These are phyloP conservation scores for Mortierella polycephala DNA, from an alignment of 371 early-diverging fungal genomes.

Conservation along the genomic window DNA sequence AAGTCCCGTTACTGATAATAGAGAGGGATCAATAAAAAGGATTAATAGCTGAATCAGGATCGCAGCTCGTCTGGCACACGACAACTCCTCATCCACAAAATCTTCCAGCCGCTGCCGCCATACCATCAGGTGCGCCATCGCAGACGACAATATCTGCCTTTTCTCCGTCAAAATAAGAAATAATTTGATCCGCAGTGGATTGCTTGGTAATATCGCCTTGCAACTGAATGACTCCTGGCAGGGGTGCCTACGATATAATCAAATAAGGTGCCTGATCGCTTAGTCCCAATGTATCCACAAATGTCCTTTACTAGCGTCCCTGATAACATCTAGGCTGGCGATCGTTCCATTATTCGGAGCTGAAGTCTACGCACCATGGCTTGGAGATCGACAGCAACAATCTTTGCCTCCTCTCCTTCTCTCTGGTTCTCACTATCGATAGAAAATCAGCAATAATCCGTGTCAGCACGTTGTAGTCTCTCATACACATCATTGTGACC, in stretches of 20 bases:
- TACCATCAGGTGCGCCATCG: constrained; percentile 99
- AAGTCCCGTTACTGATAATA: constrained; percentile 87
- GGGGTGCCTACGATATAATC: constrained; percentile 74
- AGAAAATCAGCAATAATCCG: background rate
- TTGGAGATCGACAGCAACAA: constrained; percentile 99
- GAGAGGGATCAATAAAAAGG: background rate
- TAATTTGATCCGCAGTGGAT: constrained; percentile 91
- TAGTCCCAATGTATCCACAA: no score
- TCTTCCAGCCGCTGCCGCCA: background rate
- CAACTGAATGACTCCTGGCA: constrained; percentile 92
- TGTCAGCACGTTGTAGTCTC: no score
- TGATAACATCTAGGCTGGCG: no score
- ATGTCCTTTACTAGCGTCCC: no score
- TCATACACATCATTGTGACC: no score
- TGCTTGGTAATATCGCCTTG: constrained; percentile 99
- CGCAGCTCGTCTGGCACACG: background rate
- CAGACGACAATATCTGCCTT: constrained; percentile 96
- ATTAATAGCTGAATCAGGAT: background rate
- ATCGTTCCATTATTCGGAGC: background rate
- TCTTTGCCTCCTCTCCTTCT: constrained; percentile 75
- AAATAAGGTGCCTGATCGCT: background rate
- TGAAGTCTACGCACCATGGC: constrained; percentile 78
- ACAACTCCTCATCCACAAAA: background rate
- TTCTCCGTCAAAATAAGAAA: constrained; percentile 87
- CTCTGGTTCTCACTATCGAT: constrained; percentile 64